These are phyloP conservation scores for Spathaspora hagerdaliae DNA, from an alignment of 805 yeast species.

Conservation along the genomic window DNA sequence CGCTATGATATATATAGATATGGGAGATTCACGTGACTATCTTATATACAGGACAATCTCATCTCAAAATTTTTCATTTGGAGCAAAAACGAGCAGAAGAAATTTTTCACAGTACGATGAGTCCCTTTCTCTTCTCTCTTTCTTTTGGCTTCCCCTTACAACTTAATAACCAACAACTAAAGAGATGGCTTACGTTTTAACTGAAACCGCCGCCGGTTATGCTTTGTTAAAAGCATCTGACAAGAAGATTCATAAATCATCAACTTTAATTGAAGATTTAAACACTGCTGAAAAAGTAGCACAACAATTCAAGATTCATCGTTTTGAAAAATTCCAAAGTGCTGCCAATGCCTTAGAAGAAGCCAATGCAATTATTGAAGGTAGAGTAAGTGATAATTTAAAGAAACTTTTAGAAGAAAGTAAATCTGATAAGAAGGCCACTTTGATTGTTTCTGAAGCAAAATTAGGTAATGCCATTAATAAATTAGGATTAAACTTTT, in stretches of 20 bases:
- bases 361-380: slow-evolving; percentile 87
- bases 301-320: slow-evolving; percentile 87
- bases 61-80: not conserved
- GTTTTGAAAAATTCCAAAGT: slow-evolving; percentile 89
- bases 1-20: too few relatives aligned
- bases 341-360: slow-evolving; percentile 97
- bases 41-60: not conserved
- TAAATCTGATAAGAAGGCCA: slow-evolving; percentile 77
- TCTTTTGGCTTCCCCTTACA: too few relatives aligned
- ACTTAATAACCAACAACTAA: too few relatives aligned
- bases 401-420: slow-evolving; percentile 70
- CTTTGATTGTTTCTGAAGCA: slow-evolving; percentile 89
- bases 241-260: slow-evolving; percentile 90
- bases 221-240: slow-evolving; percentile 97
- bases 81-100: not conserved
- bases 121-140: slow-evolving; percentile 1
- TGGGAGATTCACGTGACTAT: too few relatives aligned
- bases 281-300: slow-evolving; percentile 81
- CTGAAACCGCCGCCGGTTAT: slow-evolving; percentile 99
- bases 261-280: slow-evolving; percentile 69
- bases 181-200: slow-evolving; percentile 78
- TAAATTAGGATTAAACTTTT: slow-evolving; percentile 83
- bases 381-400: slow-evolving; percentile 85
- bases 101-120: not conserved
- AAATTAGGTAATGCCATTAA: slow-evolving; percentile 95